Evolutionary conservation across 2,329 filamentous ascomycete genomes (phyloP), one percentile per base, ranked within the genome.

Genomic region (Pseudopyricularia cyperi): DNA sequence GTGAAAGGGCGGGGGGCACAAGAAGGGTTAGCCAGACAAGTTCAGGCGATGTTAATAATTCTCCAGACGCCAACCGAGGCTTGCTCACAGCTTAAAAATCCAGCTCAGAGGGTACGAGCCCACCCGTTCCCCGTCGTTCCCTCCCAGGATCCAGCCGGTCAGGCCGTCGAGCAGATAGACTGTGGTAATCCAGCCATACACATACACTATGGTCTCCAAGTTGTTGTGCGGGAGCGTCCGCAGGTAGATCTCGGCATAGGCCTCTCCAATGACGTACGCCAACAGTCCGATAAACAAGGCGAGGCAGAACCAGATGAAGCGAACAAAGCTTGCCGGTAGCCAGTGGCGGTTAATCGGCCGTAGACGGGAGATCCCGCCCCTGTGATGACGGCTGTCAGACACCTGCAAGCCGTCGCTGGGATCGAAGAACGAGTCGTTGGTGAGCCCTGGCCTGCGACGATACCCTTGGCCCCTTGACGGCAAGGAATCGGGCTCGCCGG

Each of bases 91-190:
- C 63, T 85, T 85, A 59, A 85, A 85, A 42, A 83, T 76, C 77
- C 80, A 85, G 57, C 79, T 82, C 53, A 85, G 64, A n/a, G 82
- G 82, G 59, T 85, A 85, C 61, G 79, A 83, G 37, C 81, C 80
- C 1, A 85, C 82, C 32, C 81, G 71, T 61, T 85, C 78, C 48
- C 82, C 81, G 57, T 84, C 78, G 51, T 75, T 77, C 37, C 77
- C 80, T 46, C 82, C 81, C 37, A 85, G 64, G 48, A 85, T 82
- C 78, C 79, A 85, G 2, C 79, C 81, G 0, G 80, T 83, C 53
- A 83, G 65, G 2, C 74, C 76, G 60, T 85, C 82, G 7, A 85
- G 68, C 24, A 84, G 64, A 55, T 84, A 77, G 8, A 85, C 80
- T 1, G 80, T 85, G 30, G 75, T 70, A 9, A 85, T 79, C 82